These are phyloP conservation scores for Helichrysum umbraculigerum DNA, from an alignment of 129 eudicot species.

Conservation along the genomic window DNA sequence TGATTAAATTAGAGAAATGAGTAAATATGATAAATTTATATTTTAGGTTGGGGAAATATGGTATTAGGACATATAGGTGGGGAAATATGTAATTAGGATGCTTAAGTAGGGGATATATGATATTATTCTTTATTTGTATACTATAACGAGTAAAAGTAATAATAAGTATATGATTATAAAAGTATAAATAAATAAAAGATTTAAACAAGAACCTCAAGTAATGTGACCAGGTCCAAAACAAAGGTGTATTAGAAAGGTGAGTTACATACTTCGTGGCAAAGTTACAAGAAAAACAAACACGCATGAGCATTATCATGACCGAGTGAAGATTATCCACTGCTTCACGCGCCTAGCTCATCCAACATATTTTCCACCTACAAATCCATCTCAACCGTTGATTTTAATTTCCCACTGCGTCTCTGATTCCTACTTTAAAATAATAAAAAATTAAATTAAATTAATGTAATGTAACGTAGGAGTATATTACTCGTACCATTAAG, in stretches of 20 bases:
- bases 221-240: not conserved
- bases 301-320: not conserved
- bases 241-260: not conserved
- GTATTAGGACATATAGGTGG: too few species aligned
- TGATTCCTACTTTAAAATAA: conserved; percentile 8
- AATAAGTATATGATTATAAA: too few species aligned
- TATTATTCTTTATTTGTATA: too few species aligned
- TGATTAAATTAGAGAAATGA: too few species aligned
- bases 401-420: not conserved
- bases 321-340: not conserved
- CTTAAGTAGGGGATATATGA: too few species aligned
- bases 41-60: too few species aligned
- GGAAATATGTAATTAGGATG: too few species aligned
- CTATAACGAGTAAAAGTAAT: too few species aligned
- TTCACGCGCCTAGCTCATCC: not conserved
- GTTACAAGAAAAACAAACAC: not conserved
- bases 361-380: not conserved
- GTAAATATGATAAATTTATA: too few species aligned
- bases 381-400: conserved; percentile 31
- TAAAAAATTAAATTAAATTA: not conserved
- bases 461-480: not conserved
- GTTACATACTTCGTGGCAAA: not conserved
- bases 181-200: too few species aligned
- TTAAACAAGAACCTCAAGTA: too few species aligned
- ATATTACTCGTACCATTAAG: not conserved